phyloP scores from a whole-genome alignment of 768 basidiomycete genomes.

The Suillus brevipes region DNA sequence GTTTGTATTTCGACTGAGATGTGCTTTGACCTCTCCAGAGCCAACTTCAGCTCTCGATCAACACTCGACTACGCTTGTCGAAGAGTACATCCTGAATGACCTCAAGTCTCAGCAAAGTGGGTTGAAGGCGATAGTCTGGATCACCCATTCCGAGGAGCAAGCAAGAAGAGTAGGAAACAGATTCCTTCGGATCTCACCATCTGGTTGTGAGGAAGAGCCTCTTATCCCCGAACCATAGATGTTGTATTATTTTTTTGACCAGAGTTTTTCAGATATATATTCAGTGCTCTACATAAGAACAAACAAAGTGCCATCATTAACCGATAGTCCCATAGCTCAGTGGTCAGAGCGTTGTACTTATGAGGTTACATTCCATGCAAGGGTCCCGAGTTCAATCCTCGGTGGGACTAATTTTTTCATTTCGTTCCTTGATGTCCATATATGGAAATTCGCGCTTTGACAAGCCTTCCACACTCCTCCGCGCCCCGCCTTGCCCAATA shows the following conservation, averaged over 20 bases:
- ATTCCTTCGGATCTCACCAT: slow-evolving; percentile 50
- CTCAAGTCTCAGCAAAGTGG: slow-evolving; percentile 47
- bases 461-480: not conserved
- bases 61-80: slow-evolving; percentile 63
- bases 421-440: slow-evolving; percentile 16
- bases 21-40: slow-evolving; percentile 46
- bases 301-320: rapidly evolving
- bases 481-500: not conserved
- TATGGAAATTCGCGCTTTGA: not conserved
- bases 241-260: not conserved
- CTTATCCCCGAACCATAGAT: slow-evolving; percentile 28
- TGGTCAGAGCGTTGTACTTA: slow-evolving; percentile 66
- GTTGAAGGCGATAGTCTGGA: slow-evolving; percentile 80
- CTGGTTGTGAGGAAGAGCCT: slow-evolving; percentile 45
- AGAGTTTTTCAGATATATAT: not conserved
- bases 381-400: slow-evolving; percentile 66
- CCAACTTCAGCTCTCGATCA: slow-evolving; percentile 88
- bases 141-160: slow-evolving; percentile 85
- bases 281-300: not conserved
- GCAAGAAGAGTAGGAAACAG: slow-evolving; percentile 72
- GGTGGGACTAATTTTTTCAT: slow-evolving; percentile 51
- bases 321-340: slow-evolving; percentile 55
- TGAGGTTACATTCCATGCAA: slow-evolving; percentile 55
- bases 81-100: slow-evolving; percentile 55
- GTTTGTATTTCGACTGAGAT: not conserved